These are phyloP conservation scores for Aspergillus cejpii DNA, from an alignment of 2,329 filamentous ascomycete species.

Conservation along the genomic window DNA sequence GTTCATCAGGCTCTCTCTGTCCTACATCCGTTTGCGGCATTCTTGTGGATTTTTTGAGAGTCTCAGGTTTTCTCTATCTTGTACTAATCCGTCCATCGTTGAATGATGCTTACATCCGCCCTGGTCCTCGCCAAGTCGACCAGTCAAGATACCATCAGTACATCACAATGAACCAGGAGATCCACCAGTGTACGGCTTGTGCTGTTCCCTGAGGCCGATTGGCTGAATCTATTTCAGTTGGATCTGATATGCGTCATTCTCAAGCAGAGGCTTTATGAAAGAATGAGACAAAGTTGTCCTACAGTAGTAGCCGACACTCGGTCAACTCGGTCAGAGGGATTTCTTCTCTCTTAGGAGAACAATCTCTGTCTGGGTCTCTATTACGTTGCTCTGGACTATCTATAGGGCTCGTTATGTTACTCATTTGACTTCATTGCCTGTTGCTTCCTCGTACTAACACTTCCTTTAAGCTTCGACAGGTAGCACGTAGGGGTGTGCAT, in stretches of 20 bases:
- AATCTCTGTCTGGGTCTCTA: background rate
- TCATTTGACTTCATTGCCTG: background rate
- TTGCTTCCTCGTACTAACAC: background rate
- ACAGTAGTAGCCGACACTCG: background rate
- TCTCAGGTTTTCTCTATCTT: background rate
- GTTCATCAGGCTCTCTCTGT: background rate
- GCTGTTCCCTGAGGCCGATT: background rate
- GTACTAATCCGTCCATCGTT: constrained; percentile 3
- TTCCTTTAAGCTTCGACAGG: background rate
- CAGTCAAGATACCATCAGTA: too few relatives aligned
- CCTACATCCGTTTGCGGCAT: background rate
- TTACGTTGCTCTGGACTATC: background rate
- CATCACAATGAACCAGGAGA: background rate
- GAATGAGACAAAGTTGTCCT: background rate
- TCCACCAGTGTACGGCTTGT: background rate
- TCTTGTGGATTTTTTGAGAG: constrained; percentile 1
- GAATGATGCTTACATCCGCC: constrained; percentile 13
- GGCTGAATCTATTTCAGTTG: background rate
- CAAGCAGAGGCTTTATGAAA: background rate
- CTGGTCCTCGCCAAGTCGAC: background rate
- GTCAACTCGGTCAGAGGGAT: background rate
- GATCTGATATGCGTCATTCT: background rate
- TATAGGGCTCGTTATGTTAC: background rate
- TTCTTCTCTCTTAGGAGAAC: background rate
- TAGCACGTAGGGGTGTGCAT: background rate